These are phyloP conservation scores for Rhytidhysteron rufulum DNA, from an alignment of 2,329 filamentous ascomycete species.

Conservation along the genomic window DNA sequence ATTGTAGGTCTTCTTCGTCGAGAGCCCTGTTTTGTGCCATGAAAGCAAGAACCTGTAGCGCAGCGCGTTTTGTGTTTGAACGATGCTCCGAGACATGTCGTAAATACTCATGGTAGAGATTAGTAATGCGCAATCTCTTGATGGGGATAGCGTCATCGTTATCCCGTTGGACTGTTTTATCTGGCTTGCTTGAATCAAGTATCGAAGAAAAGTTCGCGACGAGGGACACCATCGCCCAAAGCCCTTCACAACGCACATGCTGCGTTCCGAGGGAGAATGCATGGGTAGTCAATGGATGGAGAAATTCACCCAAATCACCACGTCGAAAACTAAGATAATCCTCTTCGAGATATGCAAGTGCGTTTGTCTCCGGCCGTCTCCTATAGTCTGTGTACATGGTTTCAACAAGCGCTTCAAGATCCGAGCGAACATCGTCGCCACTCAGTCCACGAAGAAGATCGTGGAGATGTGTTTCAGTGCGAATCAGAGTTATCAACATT, in stretches of 20 bases:
- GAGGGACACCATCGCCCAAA: slow-evolving; percentile 37
- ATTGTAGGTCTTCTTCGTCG: slow-evolving; percentile 50
- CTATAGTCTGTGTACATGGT: slow-evolving; percentile 75
- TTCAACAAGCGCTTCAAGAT: slow-evolving; percentile 64
- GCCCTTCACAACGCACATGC: slow-evolving; percentile 22
- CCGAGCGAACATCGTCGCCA: slow-evolving; percentile 24
- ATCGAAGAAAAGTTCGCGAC: slow-evolving; percentile 36
- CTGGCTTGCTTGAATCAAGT: slow-evolving; percentile 25
- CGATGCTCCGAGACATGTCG: slow-evolving; percentile 33
- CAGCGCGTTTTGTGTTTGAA: slow-evolving; percentile 41
- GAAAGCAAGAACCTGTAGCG: slow-evolving; percentile 54
- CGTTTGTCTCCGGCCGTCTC: slow-evolving; percentile 56
- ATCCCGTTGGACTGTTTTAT: slow-evolving; percentile 13
- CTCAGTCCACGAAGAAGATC: slow-evolving; percentile 23
- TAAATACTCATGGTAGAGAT: slow-evolving; percentile 38
- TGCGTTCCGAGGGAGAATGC: slow-evolving; percentile 33
- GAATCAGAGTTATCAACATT: slow-evolving; percentile 68
- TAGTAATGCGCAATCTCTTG: slow-evolving; percentile 37
- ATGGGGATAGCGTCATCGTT: slow-evolving; percentile 16
- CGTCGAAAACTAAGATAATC: slow-evolving; percentile 61
- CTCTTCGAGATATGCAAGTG: slow-evolving; percentile 57
- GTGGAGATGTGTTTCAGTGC: slow-evolving; percentile 46
- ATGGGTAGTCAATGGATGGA: slow-evolving; percentile 23
- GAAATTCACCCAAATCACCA: slow-evolving; percentile 27
- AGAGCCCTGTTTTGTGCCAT: slow-evolving; percentile 36